Evolutionary conservation across 2,329 filamentous ascomycete genomes (phyloP).

Genomic region (Coniosporium tulheliwenetii): DNA sequence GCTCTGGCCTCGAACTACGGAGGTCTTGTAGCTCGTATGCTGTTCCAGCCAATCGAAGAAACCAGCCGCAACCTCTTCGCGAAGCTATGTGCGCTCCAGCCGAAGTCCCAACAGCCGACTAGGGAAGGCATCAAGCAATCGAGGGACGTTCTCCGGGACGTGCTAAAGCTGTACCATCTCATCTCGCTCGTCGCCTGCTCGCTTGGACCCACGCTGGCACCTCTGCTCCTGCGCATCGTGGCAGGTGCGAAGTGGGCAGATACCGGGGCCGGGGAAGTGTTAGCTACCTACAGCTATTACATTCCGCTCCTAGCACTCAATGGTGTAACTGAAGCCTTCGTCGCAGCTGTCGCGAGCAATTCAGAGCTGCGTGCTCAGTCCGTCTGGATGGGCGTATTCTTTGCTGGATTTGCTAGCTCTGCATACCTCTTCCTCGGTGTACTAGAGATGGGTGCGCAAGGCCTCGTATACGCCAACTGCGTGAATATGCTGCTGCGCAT

Average conservation of each 20-base stretch:
- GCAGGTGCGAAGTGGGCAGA: slow-evolving; percentile 64
- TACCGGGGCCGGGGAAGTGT: slow-evolving; percentile 55
- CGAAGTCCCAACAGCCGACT: slow-evolving; percentile 1
- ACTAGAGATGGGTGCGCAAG: slow-evolving; percentile 54
- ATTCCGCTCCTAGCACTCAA: slow-evolving; percentile 87
- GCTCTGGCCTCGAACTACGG: slow-evolving; percentile 88
- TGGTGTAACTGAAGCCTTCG: slow-evolving; percentile 82
- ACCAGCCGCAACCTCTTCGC: slow-evolving; percentile 83
- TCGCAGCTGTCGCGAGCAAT: slow-evolving; percentile 69
- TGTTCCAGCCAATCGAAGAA: slow-evolving; percentile 94
- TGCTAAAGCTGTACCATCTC: slow-evolving; percentile 42
- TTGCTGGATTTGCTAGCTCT: slow-evolving; percentile 54
- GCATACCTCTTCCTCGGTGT: slow-evolving; percentile 63
- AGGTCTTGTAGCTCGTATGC: slow-evolving; percentile 67
- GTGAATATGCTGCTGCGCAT: slow-evolving; percentile 85
- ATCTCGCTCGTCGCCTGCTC: slow-evolving; percentile 53
- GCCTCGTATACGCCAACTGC: slow-evolving; percentile 72
- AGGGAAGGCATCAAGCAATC: background rate
- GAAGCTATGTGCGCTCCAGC: slow-evolving; percentile 47
- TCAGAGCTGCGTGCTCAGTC: slow-evolving; percentile 63
- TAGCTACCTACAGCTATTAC: slow-evolving; percentile 79
- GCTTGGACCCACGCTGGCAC: slow-evolving; percentile 61
- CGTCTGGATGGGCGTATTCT: slow-evolving; percentile 72
- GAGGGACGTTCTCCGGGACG: background rate
- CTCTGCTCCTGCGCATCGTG: slow-evolving; percentile 56